Evolutionary conservation across 2,329 filamentous ascomycete genomes (phyloP).

Genomic region (Apiospora sp.): DNA sequence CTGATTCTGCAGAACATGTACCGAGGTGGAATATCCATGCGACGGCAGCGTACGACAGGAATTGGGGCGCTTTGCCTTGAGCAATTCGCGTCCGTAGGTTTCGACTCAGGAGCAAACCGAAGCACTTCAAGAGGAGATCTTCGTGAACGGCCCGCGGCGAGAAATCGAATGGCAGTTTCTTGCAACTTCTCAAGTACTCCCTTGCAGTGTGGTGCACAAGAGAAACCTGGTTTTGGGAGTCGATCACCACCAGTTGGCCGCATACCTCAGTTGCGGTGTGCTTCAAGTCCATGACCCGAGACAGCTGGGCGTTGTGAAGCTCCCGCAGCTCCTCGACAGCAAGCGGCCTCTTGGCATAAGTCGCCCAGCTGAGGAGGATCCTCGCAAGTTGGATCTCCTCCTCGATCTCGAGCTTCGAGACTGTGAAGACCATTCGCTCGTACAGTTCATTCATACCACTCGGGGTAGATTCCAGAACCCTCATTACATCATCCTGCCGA

Average conservation of each 20-base stretch:
- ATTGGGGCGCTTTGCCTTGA: neutral
- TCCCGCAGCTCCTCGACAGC: conserved; percentile 28
- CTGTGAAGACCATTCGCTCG: conserved; percentile 28
- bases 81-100: conserved; percentile 3
- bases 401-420: conserved; percentile 18
- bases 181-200: conserved; percentile 28
- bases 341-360: conserved; percentile 27
- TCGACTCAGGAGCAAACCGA: conserved; percentile 22
- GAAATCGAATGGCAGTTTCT: conserved; percentile 22
- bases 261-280: conserved; percentile 28
- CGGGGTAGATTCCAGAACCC: conserved; percentile 39
- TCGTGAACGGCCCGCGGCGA: conserved; percentile 6
- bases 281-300: conserved; percentile 28
- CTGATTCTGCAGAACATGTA: neutral
- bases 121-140: conserved; percentile 23
- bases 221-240: conserved; percentile 23
- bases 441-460: conserved; percentile 40
- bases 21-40: conserved; percentile 27
- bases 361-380: conserved; percentile 30
- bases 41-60: conserved; percentile 28
- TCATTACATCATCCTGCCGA: conserved; percentile 35
- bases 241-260: conserved; percentile 31
- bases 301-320: conserved; percentile 28
- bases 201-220: conserved; percentile 32
- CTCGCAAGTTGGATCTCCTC: conserved; percentile 26